Evolutionary conservation across 2,329 filamentous ascomycete species (phyloP), one percentile per base, ranked within the genome.

Genomic region (Colletotrichum abscissum): DNA sequence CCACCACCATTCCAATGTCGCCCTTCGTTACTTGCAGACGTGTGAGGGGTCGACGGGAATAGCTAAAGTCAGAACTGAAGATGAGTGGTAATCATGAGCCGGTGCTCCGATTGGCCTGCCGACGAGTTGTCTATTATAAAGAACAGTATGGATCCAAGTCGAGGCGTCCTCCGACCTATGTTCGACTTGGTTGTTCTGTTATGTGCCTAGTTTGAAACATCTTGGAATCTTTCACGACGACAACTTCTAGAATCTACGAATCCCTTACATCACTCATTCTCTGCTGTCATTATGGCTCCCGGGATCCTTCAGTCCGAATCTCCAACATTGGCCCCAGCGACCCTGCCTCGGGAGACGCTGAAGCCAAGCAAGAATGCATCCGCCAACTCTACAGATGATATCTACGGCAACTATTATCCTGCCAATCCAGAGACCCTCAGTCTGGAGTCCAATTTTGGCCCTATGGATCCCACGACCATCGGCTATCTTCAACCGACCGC

Each of bases 401-500:
- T 69, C 19, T 69, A 69, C 7, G 49, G 49, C 19, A 22, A 24
- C 8, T 54, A 24, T 19, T 54, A 6, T 54, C 49, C 49, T 24
- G n/a, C 11, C 49, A 24, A 54, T 54, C 22, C 49, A 24, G 49
- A 24, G n/a, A 54, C 22, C 12, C 22, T 54, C n/a, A 24, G 49
- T 11, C 22, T 54, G 8, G 49, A 54, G 49, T 54, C 49, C 11
- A 54, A 54, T 3, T 54, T 54, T 54, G 49, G 49, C 49, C 19
- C 49, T 42, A 54, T 54, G 49, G 14, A n/a, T 9, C 19, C 22
- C n/a, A 19, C 49, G 12, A 54, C n/a, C 5, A 24, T 54, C 19
- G 66, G 66, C 19, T 83, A 90, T 16, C 84, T 92, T 2, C 81
- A 91, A 52, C 87, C 86, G 11, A 42, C 38, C 3, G 19, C 82